Percentiles rank a stretch among this genome's conserved stretches.
These are phyloP conservation scores for Rhynchospora breviuscula DNA, from an alignment of 176 grass and related monocot genomes.

Conservation along the genomic window DNA sequence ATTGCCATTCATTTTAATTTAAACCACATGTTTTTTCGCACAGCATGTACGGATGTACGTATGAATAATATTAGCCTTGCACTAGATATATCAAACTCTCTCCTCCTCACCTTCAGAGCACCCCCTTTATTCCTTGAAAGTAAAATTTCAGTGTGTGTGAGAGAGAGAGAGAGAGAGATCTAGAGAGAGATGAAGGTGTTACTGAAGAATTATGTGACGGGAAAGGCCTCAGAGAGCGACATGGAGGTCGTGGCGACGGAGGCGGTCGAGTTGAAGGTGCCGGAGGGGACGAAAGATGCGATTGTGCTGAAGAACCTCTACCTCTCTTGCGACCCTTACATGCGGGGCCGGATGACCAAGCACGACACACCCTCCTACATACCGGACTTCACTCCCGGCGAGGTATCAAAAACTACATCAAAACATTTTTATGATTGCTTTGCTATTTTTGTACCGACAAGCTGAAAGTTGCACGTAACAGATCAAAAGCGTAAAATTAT, in stretches of 20 bases:
- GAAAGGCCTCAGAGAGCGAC: constrained; percentile 34
- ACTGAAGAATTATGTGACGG: constrained; percentile 44
- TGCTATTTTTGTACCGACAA: background rate
- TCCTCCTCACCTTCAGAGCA: background rate
- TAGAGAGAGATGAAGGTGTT: constrained; percentile 19
- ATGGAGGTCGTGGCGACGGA: constrained; percentile 30
- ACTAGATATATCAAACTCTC: background rate
- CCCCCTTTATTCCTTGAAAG: background rate
- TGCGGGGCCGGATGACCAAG: constrained; percentile 46
- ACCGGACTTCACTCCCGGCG: background rate
- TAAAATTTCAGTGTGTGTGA: too few species aligned
- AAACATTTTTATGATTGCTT: background rate
- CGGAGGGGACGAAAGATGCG: constrained; percentile 19
- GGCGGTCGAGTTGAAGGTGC: constrained; percentile 20
- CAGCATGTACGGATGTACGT: background rate
- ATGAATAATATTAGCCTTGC: background rate
- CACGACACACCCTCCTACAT: constrained; percentile 12
- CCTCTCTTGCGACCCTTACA: constrained; percentile 66
- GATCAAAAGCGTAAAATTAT: background rate
- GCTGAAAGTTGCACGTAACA: background rate
- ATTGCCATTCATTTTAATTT: background rate
- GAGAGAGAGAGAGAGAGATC: background rate
- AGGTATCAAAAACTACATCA: background rate
- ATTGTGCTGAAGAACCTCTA: constrained; percentile 59
- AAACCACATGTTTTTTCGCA: background rate